Conservation (phyloP, 441 rosid genomes). For the Corymbia citriodora region DNA sequence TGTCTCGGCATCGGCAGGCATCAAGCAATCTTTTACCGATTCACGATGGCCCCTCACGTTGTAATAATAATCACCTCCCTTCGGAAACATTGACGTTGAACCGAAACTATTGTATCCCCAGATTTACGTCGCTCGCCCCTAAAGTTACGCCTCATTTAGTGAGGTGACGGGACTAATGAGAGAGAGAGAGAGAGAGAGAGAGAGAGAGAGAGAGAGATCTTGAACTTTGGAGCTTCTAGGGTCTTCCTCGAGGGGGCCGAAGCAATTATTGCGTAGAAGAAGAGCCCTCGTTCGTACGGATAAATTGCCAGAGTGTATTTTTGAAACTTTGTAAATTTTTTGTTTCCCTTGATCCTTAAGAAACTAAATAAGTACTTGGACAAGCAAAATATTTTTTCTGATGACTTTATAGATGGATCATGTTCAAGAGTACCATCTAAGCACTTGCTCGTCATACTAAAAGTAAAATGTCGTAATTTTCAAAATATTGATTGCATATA, state of each 20-base stretch:
- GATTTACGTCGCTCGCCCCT: not conserved
- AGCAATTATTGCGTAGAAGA: not conserved
- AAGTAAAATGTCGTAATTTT: not conserved
- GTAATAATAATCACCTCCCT: not conserved
- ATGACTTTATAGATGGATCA: not conserved
- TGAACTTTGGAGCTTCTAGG: not conserved
- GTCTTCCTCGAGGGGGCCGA: not conserved
- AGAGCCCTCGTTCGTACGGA: not conserved
- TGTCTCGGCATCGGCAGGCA: slow-evolving; percentile 29
- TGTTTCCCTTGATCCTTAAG: not conserved
- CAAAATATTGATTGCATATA: not conserved
- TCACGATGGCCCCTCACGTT: slow-evolving; percentile 6
- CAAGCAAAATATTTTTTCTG: not conserved
- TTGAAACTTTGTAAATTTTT: not conserved
- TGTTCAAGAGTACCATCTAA: not conserved
- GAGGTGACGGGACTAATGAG: not conserved
- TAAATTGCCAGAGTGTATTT: not conserved
- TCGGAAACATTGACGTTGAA: not conserved
- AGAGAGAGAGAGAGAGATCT: not conserved
- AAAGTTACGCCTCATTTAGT: not conserved
- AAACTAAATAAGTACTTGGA: not conserved
- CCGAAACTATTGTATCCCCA: not conserved
- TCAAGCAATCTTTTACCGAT: slow-evolving; percentile 19
- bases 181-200: not conserved
- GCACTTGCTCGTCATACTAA: not conserved